These are phyloP conservation scores for Phyllachora maydis DNA, from an alignment of 2,329 filamentous ascomycete species.

Conservation along the genomic window DNA sequence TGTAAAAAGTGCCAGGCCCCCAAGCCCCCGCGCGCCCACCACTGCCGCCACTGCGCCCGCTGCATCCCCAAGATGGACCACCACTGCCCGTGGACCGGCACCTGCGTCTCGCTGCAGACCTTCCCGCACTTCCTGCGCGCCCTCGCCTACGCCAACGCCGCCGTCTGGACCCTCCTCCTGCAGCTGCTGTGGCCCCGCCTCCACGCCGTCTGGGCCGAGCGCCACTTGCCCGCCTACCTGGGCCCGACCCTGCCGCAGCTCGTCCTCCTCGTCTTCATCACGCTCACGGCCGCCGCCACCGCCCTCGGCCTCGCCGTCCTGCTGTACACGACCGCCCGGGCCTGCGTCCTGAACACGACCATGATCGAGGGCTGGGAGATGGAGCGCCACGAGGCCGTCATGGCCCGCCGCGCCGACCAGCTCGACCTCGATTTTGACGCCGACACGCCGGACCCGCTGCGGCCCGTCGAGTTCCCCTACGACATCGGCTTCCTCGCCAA, in stretches of 20 bases:
- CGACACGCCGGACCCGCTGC: slow-evolving; percentile 22
- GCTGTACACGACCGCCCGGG: slow-evolving; percentile 37
- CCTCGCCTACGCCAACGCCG: slow-evolving; percentile 43
- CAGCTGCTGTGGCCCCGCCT: slow-evolving; percentile 39
- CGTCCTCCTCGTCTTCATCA: slow-evolving; percentile 36
- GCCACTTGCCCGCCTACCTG: slow-evolving; percentile 53
- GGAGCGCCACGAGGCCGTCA: slow-evolving; percentile 37
- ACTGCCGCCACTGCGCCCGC: slow-evolving; percentile 56
- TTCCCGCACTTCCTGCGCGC: slow-evolving; percentile 73
- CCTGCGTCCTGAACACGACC: slow-evolving; percentile 48
- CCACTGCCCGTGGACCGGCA: slow-evolving; percentile 70
- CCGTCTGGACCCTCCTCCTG: slow-evolving; percentile 41
- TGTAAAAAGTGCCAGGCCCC: slow-evolving; percentile 56
- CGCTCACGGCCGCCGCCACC: slow-evolving; percentile 34
- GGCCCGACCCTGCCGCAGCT: slow-evolving; percentile 43
- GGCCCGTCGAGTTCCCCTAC: slow-evolving; percentile 60
- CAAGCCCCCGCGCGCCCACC: slow-evolving; percentile 62
- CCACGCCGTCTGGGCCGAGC: slow-evolving; percentile 37
- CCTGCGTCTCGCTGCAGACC: slow-evolving; percentile 66
- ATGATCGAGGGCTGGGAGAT: slow-evolving; percentile 68
- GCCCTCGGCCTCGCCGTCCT: slow-evolving; percentile 44
- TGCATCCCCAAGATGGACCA: slow-evolving; percentile 72
- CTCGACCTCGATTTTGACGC: slow-evolving; percentile 8
- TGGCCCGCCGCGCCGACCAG: slow-evolving; percentile 18
- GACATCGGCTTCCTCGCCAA: slow-evolving; percentile 60